These are phyloP conservation scores for Ustilago lituana DNA, from an alignment of 1,284 basidiomycete species.

Conservation along the genomic window DNA sequence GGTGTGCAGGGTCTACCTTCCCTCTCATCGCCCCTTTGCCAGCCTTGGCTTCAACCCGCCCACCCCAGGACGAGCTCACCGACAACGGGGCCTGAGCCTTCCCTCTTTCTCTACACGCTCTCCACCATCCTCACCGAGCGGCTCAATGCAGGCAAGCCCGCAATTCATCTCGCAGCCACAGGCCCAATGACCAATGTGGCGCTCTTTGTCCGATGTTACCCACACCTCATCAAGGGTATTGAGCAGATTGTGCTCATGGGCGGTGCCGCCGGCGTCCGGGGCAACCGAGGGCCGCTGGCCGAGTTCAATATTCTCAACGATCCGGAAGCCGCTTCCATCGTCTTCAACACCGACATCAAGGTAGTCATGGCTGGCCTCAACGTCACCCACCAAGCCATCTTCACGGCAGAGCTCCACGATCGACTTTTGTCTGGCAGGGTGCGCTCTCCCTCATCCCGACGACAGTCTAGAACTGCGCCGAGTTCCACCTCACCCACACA, in stretches of 20 bases:
- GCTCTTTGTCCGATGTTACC: slow-evolving; percentile 53
- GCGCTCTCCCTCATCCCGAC: slow-evolving; percentile 34
- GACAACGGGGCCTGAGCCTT: slow-evolving; percentile 34
- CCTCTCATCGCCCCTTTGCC: slow-evolving; percentile 34
- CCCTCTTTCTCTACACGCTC: slow-evolving; percentile 50
- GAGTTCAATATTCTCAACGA: slow-evolving; percentile 64
- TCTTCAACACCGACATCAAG: slow-evolving; percentile 54
- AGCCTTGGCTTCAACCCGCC: slow-evolving; percentile 33
- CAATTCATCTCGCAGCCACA: slow-evolving; percentile 53
- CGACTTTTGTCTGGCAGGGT: slow-evolving; percentile 23
- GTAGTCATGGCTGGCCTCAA: slow-evolving; percentile 62
- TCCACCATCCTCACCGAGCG: slow-evolving; percentile 69
- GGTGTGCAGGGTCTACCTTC: slow-evolving; percentile 54
- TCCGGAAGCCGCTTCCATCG: slow-evolving; percentile 59
- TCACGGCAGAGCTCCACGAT: slow-evolving; percentile 49
- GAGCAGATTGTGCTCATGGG: slow-evolving; percentile 62
- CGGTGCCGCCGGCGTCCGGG: slow-evolving; percentile 51
- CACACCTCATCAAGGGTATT: slow-evolving; percentile 49
- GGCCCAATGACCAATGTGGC: slow-evolving; percentile 62
- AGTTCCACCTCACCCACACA: slow-evolving; percentile 18
- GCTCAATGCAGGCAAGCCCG: slow-evolving; percentile 29
- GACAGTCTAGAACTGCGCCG: slow-evolving; percentile 20
- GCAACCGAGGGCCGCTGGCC: slow-evolving; percentile 53
- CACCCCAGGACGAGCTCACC: slow-evolving; percentile 39
- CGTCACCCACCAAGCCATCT: slow-evolving; percentile 60